Evolutionary conservation across 2,329 filamentous ascomycete genomes (phyloP).

Genomic region (Clarireedia monteithiana): DNA sequence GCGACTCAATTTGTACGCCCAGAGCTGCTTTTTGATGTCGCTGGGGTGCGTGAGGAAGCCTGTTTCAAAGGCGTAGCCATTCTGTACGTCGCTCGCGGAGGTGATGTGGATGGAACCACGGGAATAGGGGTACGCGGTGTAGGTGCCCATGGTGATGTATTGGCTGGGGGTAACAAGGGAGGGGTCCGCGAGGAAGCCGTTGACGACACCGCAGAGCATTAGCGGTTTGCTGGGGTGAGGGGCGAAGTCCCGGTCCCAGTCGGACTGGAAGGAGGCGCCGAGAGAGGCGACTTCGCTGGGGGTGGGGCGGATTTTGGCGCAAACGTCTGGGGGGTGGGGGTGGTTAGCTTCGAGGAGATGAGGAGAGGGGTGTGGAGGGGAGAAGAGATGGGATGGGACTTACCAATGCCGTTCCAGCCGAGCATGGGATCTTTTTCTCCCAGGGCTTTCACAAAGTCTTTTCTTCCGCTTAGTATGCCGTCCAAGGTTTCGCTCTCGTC

Average conservation of each 20-base stretch:
- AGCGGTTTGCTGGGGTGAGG: constrained; percentile 22
- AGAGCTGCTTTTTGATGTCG: constrained; percentile 51
- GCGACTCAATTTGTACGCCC: constrained; percentile 58
- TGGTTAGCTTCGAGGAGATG: not conserved
- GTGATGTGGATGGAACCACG: constrained; percentile 55
- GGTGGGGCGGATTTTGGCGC: constrained; percentile 47
- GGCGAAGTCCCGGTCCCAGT: constrained; percentile 49
- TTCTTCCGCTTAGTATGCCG: constrained; percentile 40
- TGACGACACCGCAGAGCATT: constrained; percentile 47
- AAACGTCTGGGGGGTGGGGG: constrained; percentile 34
- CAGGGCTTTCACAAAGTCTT: constrained; percentile 38
- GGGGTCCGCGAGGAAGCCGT: constrained; percentile 38
- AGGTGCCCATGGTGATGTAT: constrained; percentile 45
- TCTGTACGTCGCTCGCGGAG: constrained; percentile 32
- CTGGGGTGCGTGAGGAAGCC: constrained; percentile 48
- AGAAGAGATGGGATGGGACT: not conserved
- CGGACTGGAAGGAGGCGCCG: constrained; percentile 41
- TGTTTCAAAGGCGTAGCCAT: constrained; percentile 46
- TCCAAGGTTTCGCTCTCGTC: constrained; percentile 44
- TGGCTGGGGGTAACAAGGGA: constrained; percentile 34
- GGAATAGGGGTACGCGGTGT: constrained; percentile 53
- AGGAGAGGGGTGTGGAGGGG: not conserved
- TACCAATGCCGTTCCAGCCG: constrained; percentile 46
- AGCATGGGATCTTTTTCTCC: constrained; percentile 40
- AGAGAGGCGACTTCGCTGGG: constrained; percentile 45